A percentile compares a stretch with the other conserved stretches of the same genome.
These are phyloP conservation scores for Helicocarpus griseus DNA, from an alignment of 2,329 filamentous ascomycete species.

Conservation along the genomic window DNA sequence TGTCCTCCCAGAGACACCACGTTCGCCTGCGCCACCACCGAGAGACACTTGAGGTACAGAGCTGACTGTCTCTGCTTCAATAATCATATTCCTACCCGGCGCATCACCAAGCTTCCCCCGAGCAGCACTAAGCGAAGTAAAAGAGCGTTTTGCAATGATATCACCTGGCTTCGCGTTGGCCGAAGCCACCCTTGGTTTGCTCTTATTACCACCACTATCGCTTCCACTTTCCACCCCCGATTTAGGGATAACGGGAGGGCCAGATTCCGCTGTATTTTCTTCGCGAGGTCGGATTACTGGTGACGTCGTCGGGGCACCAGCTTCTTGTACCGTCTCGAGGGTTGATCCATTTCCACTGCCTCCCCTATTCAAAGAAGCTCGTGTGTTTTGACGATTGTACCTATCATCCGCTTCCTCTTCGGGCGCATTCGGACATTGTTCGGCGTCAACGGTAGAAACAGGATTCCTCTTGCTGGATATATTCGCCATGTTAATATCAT, in stretches of 20 bases:
- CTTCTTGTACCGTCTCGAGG: slow-evolving; percentile 86
- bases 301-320: slow-evolving; percentile 66
- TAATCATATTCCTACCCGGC: slow-evolving; percentile 84
- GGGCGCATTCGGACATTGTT: slow-evolving; percentile 23
- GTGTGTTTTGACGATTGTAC: slow-evolving; percentile 23
- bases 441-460: not conserved
- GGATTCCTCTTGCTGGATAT: slow-evolving; percentile 44
- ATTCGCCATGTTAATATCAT: slow-evolving; percentile 37
- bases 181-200: slow-evolving; percentile 26
- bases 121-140: slow-evolving; percentile 51
- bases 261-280: slow-evolving; percentile 37
- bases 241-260: slow-evolving; percentile 35
- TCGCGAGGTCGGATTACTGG: slow-evolving; percentile 23
- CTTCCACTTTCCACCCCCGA: slow-evolving; percentile 50
- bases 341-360: slow-evolving; percentile 51
- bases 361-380: slow-evolving; percentile 49
- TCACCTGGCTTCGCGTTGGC: slow-evolving; percentile 38
- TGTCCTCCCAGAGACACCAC: slow-evolving; percentile 48
- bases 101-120: slow-evolving; percentile 64
- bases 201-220: slow-evolving; percentile 40
- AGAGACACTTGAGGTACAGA: slow-evolving; percentile 79
- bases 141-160: slow-evolving; percentile 56
- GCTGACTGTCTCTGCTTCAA: slow-evolving; percentile 91
- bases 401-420: slow-evolving; percentile 14
- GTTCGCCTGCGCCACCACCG: slow-evolving; percentile 49